These are phyloP conservation scores for Diaporthe ampelina DNA, from an alignment of 2,329 filamentous ascomycete species.

Conservation along the genomic window DNA sequence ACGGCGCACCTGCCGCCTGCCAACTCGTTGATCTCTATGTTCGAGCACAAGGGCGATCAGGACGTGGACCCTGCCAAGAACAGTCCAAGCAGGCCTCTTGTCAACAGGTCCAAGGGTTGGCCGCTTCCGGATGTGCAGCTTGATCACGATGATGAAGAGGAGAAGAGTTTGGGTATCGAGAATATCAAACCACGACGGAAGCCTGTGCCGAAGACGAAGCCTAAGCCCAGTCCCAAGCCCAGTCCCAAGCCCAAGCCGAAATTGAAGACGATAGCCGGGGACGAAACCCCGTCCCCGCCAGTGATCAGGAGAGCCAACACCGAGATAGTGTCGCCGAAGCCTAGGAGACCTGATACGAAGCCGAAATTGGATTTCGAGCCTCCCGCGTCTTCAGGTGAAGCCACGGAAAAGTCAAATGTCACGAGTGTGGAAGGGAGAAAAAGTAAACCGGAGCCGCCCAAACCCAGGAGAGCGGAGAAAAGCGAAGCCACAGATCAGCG, in stretches of 20 bases:
- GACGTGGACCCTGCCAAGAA: constrained; percentile 53
- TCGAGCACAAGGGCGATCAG: constrained; percentile 65
- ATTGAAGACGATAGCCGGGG: not conserved
- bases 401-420: constrained; percentile 13
- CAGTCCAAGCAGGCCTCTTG: constrained; percentile 1
- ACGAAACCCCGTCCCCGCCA: constrained; percentile 42
- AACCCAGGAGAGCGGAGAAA: not conserved
- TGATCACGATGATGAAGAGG: not conserved
- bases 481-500: not conserved
- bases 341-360: constrained; percentile 49
- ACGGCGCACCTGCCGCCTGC: constrained; percentile 73
- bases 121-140: constrained; percentile 44
- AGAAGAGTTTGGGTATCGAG: constrained; percentile 28
- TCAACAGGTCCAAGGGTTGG: constrained; percentile 45
- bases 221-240: constrained; percentile 34
- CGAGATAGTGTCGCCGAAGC: constrained; percentile 51
- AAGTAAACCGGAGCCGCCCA: constrained; percentile 17
- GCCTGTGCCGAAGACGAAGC: constrained; percentile 43
- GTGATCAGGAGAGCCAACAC: constrained; percentile 42
- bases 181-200: constrained; percentile 15
- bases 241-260: constrained; percentile 47
- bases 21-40: constrained; percentile 76
- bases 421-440: constrained; percentile 5
- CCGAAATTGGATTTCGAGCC: constrained; percentile 52
- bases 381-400: constrained; percentile 14